phyloP scores from a whole-genome alignment of 257 asterid species.

The Scutellaria minor region DNA sequence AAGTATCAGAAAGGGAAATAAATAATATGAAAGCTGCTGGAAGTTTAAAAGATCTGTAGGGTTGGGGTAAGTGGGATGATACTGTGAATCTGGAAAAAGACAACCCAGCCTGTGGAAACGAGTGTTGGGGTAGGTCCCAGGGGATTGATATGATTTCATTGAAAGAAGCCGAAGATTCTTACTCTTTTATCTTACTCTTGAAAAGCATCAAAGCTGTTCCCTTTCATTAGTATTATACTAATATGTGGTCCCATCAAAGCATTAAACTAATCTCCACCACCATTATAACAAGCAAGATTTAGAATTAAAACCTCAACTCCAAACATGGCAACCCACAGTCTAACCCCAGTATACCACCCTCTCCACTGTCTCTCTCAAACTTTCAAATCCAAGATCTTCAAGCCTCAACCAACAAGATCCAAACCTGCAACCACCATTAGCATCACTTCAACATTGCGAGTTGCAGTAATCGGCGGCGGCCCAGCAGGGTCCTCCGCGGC shows the following conservation, averaged over 20 bases:
- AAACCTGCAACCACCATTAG: conserved; percentile 22
- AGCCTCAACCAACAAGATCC: conserved; percentile 36
- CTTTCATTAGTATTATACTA: conserved; percentile 21
- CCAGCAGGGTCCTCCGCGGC: conserved; percentile 96
- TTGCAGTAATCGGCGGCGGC: conserved; percentile 91
- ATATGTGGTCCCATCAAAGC: background rate
- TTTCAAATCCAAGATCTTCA: conserved; percentile 32
- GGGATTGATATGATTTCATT: background rate
- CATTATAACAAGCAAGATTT: conserved; percentile 17
- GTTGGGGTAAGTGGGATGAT: conserved; percentile 57
- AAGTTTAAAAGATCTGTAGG: conserved; percentile 39
- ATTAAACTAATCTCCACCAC: conserved; percentile 11
- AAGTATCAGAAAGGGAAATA: too few relatives aligned
- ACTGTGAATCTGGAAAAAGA: conserved; percentile 39
- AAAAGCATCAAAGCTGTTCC: conserved; percentile 29
- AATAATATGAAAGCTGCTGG: too few relatives aligned
- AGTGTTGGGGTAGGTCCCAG: too few relatives aligned
- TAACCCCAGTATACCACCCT: conserved; percentile 46
- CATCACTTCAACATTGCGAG: conserved; percentile 60
- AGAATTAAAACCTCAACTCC: conserved; percentile 36
- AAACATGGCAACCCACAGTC: conserved; percentile 59
- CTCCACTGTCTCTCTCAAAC: conserved; percentile 43
- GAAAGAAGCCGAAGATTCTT: conserved; percentile 40
- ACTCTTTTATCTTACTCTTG: conserved; percentile 4
- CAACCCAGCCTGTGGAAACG: conserved; percentile 46